phyloP scores from a whole-genome alignment of 352 stramenopile species.

The Phytophthora citrophthora region DNA sequence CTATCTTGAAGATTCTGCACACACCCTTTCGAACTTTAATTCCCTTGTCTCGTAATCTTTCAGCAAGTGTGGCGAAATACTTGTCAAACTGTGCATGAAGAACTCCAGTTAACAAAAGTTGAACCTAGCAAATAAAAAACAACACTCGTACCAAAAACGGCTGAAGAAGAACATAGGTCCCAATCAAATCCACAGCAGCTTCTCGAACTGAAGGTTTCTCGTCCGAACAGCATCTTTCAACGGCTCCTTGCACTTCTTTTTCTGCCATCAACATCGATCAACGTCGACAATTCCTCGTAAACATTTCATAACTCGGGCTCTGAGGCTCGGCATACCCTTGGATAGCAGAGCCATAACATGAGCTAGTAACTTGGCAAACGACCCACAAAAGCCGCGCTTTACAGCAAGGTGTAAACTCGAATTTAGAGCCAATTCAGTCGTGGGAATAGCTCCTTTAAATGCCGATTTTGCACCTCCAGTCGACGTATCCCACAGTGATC shows the following conservation, averaged over 20 bases:
- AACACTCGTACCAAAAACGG: conserved; percentile 64
- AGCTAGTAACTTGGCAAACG: conserved; percentile 73
- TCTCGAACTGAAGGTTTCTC: conserved; percentile 83
- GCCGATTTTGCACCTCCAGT: conserved; percentile 37
- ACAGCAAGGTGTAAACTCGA: conserved; percentile 58
- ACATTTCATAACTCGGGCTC: conserved; percentile 80
- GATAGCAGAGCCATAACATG: conserved; percentile 84
- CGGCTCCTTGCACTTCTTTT: conserved; percentile 52
- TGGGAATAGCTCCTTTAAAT: conserved; percentile 55
- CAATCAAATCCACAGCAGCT: conserved; percentile 86
- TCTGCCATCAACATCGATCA: conserved; percentile 86
- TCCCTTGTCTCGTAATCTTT: conserved; percentile 81
- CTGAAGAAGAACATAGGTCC: conserved; percentile 80
- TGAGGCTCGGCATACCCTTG: conserved; percentile 70
- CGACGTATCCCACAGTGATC: conserved; percentile 50
- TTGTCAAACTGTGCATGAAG: conserved; percentile 66
- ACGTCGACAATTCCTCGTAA: conserved; percentile 81
- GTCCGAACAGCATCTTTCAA: conserved; percentile 77
- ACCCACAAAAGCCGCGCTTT: conserved; percentile 63
- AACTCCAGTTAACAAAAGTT: conserved; percentile 5
- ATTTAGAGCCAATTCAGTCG: conserved; percentile 49
- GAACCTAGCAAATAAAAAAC: neutral
- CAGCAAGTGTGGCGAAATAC: conserved; percentile 79
- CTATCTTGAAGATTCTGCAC: conserved; percentile 82
- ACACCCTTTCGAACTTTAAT: conserved; percentile 89